A percentile compares a stretch with the other conserved stretches of the same genome.
phyloP scores from a whole-genome alignment of 2,329 filamentous ascomycete species.

The Penicillium sp. region DNA sequence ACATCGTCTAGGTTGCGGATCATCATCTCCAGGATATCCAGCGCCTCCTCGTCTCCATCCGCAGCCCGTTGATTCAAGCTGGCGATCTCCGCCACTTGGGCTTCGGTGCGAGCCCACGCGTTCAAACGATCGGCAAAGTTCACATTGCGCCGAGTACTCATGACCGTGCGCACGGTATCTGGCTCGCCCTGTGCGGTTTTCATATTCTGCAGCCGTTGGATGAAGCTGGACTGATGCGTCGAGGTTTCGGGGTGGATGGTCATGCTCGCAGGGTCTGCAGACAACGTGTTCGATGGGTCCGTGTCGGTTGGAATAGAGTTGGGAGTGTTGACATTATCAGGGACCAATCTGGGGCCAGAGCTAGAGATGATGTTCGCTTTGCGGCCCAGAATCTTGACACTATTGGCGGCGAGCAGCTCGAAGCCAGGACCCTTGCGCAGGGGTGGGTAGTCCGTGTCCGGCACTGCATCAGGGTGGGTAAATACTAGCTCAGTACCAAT shows the following conservation, averaged over 20 bases:
- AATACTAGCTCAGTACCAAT: conserved; percentile 84
- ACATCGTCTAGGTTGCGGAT: conserved; percentile 3
- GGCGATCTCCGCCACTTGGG: conserved; percentile 38
- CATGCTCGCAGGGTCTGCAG: conserved; percentile 1
- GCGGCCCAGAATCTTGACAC: conserved; percentile 67
- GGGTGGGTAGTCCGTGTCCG: conserved; percentile 38
- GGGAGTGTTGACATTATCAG: background rate
- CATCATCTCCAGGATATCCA: conserved; percentile 35
- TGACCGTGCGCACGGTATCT: conserved; percentile 64
- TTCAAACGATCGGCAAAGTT: conserved; percentile 33
- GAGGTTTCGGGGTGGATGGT: conserved; percentile 30
- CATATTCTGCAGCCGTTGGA: conserved; percentile 64
- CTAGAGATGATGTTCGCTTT: conserved; percentile 60
- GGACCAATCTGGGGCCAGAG: conserved; percentile 19
- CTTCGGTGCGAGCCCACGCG: conserved; percentile 41
- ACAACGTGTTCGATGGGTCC: conserved; percentile 1
- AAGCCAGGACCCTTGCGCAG: conserved; percentile 48
- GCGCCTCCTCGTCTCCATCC: conserved; percentile 38
- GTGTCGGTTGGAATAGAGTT: background rate
- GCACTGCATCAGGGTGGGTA: conserved; percentile 42
- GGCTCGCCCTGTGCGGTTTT: conserved; percentile 65
- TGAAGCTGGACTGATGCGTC: conserved; percentile 54
- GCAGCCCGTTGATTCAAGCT: conserved; percentile 36
- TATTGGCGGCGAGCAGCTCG: conserved; percentile 70
- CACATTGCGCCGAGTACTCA: conserved; percentile 43